Conservation (phyloP, 2,329 filamentous ascomycete genomes). For the Penicillium brasilianum region DNA sequence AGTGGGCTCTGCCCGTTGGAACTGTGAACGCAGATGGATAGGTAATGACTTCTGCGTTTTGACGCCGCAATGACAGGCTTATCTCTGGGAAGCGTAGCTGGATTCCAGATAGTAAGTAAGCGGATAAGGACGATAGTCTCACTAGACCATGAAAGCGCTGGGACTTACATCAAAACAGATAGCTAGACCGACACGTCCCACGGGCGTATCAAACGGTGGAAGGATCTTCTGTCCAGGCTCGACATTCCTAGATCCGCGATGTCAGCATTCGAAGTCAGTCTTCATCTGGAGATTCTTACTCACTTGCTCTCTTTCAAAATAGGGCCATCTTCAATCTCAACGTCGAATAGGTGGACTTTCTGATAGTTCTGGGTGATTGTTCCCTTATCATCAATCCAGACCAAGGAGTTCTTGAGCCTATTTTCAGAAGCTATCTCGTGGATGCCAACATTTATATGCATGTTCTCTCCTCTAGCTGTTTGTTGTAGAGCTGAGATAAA, state of each 20-base stretch:
- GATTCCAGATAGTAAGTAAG: constrained; percentile 5
- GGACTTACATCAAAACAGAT: constrained; percentile 81
- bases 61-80: constrained; percentile 67
- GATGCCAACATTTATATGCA: constrained; percentile 85
- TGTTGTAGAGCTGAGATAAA: constrained; percentile 78
- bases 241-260: constrained; percentile 57
- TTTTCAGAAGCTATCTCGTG: constrained; percentile 69
- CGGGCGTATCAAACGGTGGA: constrained; percentile 71
- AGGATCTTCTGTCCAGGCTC: constrained; percentile 69
- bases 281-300: constrained; percentile 17
- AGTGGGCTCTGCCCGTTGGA: constrained; percentile 82
- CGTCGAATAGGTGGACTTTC: constrained; percentile 90
- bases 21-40: constrained; percentile 93
- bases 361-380: constrained; percentile 71
- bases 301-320: constrained; percentile 65
- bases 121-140: neutral
- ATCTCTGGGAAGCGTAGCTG: constrained; percentile 79
- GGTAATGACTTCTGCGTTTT: constrained; percentile 75
- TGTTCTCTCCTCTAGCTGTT: constrained; percentile 65
- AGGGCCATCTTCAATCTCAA: constrained; percentile 62
- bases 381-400: constrained; percentile 69
- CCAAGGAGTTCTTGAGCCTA: constrained; percentile 66
- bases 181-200: constrained; percentile 77
- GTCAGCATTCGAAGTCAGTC: neutral
- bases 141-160: neutral